phyloP scores from a whole-genome alignment of 768 basidiomycete genomes.

The Mycena rosella region DNA sequence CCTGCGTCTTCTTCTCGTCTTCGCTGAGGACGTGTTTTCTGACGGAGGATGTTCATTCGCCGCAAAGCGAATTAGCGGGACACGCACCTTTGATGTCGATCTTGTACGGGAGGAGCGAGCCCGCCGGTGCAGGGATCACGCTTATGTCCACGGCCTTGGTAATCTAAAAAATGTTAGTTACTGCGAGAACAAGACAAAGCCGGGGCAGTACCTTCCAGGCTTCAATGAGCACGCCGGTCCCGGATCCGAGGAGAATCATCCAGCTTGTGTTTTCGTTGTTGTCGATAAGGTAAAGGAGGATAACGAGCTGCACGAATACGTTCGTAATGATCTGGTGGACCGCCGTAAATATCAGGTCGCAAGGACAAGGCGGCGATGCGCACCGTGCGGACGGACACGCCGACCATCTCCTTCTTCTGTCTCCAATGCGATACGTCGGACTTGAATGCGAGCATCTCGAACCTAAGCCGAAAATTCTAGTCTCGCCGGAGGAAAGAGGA shows the following conservation, averaged over 20 bases:
- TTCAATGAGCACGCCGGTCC: constrained; percentile 85
- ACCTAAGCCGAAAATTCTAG: constrained; percentile 58
- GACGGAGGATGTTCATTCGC: constrained; percentile 34
- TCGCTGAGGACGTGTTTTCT: constrained; percentile 98
- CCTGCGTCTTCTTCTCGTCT: constrained; percentile 98
- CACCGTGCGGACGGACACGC: constrained; percentile 90
- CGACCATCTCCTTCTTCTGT: constrained; percentile 93
- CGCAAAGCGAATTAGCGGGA: constrained; percentile 36
- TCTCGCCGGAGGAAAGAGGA: constrained; percentile 10
- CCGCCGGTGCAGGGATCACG: constrained; percentile 70
- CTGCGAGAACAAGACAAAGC: constrained; percentile 25
- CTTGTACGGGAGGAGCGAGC: constrained; percentile 81
- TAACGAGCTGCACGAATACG: constrained; percentile 91
- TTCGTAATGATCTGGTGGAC: constrained; percentile 82
- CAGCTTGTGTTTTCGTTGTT: constrained; percentile 96
- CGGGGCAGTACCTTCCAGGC: constrained; percentile 86
- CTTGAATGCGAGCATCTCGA: constrained; percentile 97
- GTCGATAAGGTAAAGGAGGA: constrained; percentile 94
- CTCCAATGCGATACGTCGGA: constrained; percentile 97
- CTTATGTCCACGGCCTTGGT: constrained; percentile 92
- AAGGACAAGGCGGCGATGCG: constrained; percentile 39
- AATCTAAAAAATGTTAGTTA: constrained; percentile 60
- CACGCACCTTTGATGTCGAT: constrained; percentile 82
- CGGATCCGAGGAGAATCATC: constrained; percentile 96
- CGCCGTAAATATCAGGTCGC: constrained; percentile 23